phyloP scores from a whole-genome alignment of 768 basidiomycete species.

The Boletus bicolor region DNA sequence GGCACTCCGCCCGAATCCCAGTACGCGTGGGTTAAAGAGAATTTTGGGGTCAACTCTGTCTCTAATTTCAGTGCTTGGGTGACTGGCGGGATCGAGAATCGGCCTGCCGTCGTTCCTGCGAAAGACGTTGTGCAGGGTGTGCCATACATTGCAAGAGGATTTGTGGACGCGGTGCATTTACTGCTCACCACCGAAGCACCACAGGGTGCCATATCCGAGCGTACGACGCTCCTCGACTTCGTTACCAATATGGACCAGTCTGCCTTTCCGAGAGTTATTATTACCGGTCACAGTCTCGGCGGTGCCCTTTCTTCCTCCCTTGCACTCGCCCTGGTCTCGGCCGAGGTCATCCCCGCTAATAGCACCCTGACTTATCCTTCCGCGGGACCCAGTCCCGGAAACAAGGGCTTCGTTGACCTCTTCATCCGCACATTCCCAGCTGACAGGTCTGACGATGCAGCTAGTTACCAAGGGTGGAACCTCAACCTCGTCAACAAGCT shows the following conservation, averaged over 20 bases:
- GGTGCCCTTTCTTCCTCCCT: conserved; percentile 10
- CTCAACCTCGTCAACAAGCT: conserved; percentile 16
- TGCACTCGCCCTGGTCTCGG: conserved; percentile 7
- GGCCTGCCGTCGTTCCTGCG: background rate
- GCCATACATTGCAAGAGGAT: conserved; percentile 2
- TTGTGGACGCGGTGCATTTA: background rate
- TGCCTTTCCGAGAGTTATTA: background rate
- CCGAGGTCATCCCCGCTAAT: conserved; percentile 29
- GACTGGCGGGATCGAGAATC: background rate
- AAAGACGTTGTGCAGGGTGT: background rate
- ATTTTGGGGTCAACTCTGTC: conserved; percentile 7
- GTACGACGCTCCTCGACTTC: conserved; percentile 10
- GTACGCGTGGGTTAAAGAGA: conserved; percentile 1
- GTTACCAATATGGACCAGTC: background rate
- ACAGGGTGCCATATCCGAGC: background rate
- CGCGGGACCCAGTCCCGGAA: conserved; percentile 14
- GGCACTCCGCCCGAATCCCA: background rate
- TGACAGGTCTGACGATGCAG: background rate
- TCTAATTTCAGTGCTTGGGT: conserved; percentile 11
- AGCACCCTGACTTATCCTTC: conserved; percentile 27
- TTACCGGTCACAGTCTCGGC: conserved; percentile 13
- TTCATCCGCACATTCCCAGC: conserved; percentile 1
- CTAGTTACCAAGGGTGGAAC: conserved; percentile 15
- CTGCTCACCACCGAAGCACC: conserved; percentile 3
- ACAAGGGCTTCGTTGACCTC: background rate